Conservation (phyloP, 2,329 filamentous ascomycete genomes). For the Alternaria hordeiaustralica region DNA sequence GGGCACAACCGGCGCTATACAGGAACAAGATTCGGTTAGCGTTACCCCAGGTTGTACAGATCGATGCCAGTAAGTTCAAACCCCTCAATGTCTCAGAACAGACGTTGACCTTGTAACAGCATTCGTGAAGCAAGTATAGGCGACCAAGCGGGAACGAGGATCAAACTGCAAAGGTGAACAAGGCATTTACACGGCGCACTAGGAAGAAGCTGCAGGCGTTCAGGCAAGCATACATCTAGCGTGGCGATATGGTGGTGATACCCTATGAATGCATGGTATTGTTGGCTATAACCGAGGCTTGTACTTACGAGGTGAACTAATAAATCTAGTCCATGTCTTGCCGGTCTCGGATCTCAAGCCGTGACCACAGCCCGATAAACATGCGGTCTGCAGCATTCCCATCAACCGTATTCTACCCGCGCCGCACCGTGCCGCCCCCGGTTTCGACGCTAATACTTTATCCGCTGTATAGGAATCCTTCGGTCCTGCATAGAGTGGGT, state of each 20-base stretch:
- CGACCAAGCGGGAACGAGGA: too few relatives aligned
- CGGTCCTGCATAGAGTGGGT: background rate
- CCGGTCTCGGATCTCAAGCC: background rate
- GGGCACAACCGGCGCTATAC: slow-evolving; percentile 80
- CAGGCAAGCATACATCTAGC: background rate
- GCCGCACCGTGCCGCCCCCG: background rate
- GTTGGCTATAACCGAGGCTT: background rate
- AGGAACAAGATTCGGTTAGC: slow-evolving; percentile 91
- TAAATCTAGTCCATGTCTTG: background rate
- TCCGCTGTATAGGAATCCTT: background rate
- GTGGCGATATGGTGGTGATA: slow-evolving; percentile 1
- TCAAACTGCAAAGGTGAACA: background rate
- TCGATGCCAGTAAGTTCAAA: slow-evolving; percentile 87
- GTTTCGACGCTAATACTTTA: background rate
- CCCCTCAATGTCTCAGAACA: background rate
- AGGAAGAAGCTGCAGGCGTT: background rate
- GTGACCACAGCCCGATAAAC: background rate
- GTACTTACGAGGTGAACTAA: background rate
- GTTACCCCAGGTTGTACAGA: slow-evolving; percentile 86
- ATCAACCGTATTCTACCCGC: background rate
- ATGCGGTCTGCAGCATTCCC: background rate
- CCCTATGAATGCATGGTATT: slow-evolving; percentile 9
- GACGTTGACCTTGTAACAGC: background rate
- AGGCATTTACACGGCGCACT: slow-evolving; percentile 8
- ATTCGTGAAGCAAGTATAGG: slow-evolving; percentile 21